Conservation (phyloP, 2,329 filamentous ascomycete genomes). For the Calonectria multiphialidica region DNA sequence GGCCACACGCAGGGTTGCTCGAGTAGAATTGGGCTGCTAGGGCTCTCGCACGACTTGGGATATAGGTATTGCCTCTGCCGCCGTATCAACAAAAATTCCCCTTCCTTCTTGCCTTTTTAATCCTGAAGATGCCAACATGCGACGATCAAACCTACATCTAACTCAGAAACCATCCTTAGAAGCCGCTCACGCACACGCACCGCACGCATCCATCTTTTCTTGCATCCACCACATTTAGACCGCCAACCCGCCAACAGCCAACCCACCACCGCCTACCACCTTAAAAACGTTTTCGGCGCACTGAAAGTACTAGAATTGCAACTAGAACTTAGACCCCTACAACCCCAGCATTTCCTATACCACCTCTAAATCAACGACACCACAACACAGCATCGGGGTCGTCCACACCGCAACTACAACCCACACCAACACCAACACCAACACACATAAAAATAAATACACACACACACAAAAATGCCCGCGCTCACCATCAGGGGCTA, state of each 20-base stretch:
- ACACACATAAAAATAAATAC: not conserved
- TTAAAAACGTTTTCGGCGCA: not conserved
- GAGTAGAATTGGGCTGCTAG: constrained; percentile 41
- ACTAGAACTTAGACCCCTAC: not conserved
- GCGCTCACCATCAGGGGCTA: constrained; percentile 43
- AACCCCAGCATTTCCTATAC: not conserved
- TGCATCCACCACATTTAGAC: constrained; percentile 2
- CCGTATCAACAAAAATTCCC: constrained; percentile 29
- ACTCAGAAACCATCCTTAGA: constrained; percentile 20
- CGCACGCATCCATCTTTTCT: constrained; percentile 26
- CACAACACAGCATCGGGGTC: not conserved
- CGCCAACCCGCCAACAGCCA: too few relatives aligned
- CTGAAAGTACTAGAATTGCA: constrained; percentile 1
- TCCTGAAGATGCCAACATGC: constrained; percentile 26
- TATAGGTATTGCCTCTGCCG: constrained; percentile 26
- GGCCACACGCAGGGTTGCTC: constrained; percentile 35
- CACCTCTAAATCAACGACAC: not conserved
- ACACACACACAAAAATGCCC: constrained; percentile 32
- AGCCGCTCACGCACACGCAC: constrained; percentile 24
- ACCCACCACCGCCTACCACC: not conserved
- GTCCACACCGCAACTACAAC: not conserved
- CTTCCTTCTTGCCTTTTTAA: constrained; percentile 4
- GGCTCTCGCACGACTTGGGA: constrained; percentile 30
- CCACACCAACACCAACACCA: not conserved
- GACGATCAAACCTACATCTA: not conserved